These are phyloP conservation scores for Pestalotiopsis sp. DNA, from an alignment of 2,329 filamentous ascomycete species.

Conservation along the genomic window DNA sequence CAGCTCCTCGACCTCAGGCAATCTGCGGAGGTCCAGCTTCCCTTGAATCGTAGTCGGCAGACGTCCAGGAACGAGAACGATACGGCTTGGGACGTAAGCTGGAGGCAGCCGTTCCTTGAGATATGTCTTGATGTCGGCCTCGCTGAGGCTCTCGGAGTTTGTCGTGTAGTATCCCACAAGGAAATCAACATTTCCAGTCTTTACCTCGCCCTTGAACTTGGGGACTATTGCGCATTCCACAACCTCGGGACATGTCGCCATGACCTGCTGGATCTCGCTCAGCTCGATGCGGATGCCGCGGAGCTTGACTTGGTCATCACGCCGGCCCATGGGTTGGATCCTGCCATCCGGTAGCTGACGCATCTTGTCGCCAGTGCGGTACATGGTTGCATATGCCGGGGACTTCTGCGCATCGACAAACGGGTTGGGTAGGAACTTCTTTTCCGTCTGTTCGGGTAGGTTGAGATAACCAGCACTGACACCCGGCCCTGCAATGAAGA, in stretches of 20 bases:
- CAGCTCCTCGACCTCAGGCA: not conserved
- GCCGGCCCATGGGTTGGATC: slow-evolving; percentile 64
- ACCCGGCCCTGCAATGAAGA: slow-evolving; percentile 86
- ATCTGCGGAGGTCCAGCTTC: not conserved
- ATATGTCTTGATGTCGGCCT: not conserved
- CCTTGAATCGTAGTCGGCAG: not conserved
- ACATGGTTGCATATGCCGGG: not conserved
- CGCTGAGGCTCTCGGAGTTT: not conserved
- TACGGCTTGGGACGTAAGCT: not conserved
- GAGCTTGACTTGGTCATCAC: slow-evolving; percentile 92
- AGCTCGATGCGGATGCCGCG: slow-evolving; percentile 95
- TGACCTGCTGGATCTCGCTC: slow-evolving; percentile 66
- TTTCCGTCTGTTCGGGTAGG: slow-evolving; percentile 60
- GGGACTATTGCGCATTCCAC: not conserved
- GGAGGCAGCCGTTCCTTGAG: not conserved
- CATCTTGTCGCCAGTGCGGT: not conserved
- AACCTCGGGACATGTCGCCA: not conserved
- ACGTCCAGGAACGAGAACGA: not conserved
- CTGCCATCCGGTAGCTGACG: not conserved
- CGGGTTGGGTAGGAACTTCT: slow-evolving; percentile 69
- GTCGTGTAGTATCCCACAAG: not conserved
- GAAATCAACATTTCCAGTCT: not conserved
- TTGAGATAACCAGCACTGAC: slow-evolving; percentile 74
- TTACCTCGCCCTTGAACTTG: not conserved
- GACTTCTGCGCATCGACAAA: not conserved